Conservation (phyloP, 1,284 basidiomycete genomes). For the Sporisorium reilianum region DNA sequence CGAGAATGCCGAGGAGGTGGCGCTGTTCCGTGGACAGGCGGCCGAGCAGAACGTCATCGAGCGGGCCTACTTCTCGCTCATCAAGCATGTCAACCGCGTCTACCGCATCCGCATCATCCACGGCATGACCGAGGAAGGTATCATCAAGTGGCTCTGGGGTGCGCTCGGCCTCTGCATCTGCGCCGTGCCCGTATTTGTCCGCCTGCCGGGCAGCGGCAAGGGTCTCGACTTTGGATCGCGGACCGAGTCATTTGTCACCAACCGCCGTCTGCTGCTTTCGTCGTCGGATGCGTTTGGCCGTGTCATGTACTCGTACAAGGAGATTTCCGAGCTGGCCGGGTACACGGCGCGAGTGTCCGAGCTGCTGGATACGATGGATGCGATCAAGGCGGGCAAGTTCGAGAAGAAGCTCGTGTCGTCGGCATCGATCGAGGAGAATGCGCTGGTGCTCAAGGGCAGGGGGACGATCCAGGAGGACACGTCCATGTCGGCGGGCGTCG, state of each 20-base stretch:
- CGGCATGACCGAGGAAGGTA: constrained; percentile 83
- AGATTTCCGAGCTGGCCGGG: constrained; percentile 92
- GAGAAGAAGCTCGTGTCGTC: constrained; percentile 86
- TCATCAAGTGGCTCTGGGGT: constrained; percentile 97
- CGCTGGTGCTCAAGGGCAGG: constrained; percentile 81
- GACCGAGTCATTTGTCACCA: constrained; percentile 81
- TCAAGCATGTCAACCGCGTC: constrained; percentile 89
- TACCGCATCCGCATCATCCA: constrained; percentile 88
- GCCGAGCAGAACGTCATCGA: constrained; percentile 94
- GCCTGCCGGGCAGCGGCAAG: constrained; percentile 76
- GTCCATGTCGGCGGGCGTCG: constrained; percentile 76
- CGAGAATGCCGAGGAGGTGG: constrained; percentile 92
- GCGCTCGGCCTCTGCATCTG: constrained; percentile 91
- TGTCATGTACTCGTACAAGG: constrained; percentile 92
- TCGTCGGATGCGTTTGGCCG: constrained; percentile 75
- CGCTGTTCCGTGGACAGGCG: constrained; percentile 89
- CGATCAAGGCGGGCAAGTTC: constrained; percentile 84
- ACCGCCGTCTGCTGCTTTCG: constrained; percentile 84
- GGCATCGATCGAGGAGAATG: constrained; percentile 79
- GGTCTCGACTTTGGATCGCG: constrained; percentile 64
- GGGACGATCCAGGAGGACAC: constrained; percentile 75
- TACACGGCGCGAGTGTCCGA: constrained; percentile 92
- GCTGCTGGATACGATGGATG: constrained; percentile 90
- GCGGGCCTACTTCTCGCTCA: constrained; percentile 85
- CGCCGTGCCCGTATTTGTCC: constrained; percentile 92